These are phyloP conservation scores for Phialemonium atrogriseum DNA, from an alignment of 2,329 filamentous ascomycete genomes.

Conservation along the genomic window DNA sequence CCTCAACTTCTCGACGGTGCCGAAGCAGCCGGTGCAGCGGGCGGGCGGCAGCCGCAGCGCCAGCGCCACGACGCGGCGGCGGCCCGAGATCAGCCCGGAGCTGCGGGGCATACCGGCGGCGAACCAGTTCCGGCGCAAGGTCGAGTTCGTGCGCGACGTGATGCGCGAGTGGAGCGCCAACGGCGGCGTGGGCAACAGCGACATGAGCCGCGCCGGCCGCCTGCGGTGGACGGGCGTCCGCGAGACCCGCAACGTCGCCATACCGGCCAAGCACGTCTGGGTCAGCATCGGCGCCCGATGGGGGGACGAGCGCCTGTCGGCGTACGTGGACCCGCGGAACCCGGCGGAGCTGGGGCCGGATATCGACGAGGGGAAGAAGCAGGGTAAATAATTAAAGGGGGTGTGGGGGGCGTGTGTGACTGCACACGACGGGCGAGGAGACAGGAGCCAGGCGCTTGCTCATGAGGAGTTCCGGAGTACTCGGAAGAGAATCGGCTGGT, in stretches of 20 bases:
- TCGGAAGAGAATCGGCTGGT: too few species aligned
- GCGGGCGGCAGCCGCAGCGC: constrained; percentile 34
- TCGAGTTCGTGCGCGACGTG: constrained; percentile 62
- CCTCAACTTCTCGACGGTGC: constrained; percentile 53
- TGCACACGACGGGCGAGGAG: too few species aligned
- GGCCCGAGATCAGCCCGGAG: constrained; percentile 52
- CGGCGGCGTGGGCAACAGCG: constrained; percentile 60
- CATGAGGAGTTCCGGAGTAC: too few species aligned
- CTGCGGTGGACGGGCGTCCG: constrained; percentile 51
- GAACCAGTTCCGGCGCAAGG: constrained; percentile 66
- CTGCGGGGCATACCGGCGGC: constrained; percentile 58
- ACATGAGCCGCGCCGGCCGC: constrained; percentile 45
- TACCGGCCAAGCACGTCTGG: constrained; percentile 58
- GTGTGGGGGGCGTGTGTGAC: too few species aligned
- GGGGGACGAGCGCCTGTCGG: constrained; percentile 48
- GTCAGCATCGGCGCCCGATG: constrained; percentile 57
- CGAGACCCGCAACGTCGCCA: constrained; percentile 42
- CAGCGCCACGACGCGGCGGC: constrained; percentile 37
- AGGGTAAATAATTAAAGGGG: not conserved
- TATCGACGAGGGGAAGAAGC: constrained; percentile 35
- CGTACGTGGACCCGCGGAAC: constrained; percentile 45
- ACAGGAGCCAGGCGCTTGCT: too few species aligned
- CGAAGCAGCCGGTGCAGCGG: constrained; percentile 31
- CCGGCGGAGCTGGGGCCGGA: constrained; percentile 47
- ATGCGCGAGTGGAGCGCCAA: constrained; percentile 64